Base-by-base conservation (phyloP, 176 grass and related monocot genomes). In the Canna indica region DNA sequence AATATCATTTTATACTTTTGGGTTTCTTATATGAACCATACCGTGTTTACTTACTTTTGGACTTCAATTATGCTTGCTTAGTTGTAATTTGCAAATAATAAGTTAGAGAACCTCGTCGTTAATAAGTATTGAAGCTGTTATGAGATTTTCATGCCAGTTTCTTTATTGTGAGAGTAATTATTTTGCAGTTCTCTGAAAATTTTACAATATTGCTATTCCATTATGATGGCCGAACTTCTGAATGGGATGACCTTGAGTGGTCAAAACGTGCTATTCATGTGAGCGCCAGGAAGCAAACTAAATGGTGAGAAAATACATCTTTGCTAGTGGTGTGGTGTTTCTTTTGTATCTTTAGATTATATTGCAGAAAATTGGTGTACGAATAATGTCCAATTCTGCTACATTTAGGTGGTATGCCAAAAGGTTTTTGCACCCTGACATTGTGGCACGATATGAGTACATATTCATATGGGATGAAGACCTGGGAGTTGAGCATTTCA, bases 381-480 rank as follows among this genome's bases (percentile, higher is more conserved):
- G 20, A 53, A 66, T 17, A 14, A 14, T 73, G 20, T 77, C 60
- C 56, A 29, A 71, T 77, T 77, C 39, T 31, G n/a, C 33, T 65
- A 4, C 34, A n/a, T 75, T 64, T 69, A 99, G 95, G 90, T 99
- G 95, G 95, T 99, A 99, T 80, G 95, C 95, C 61, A 99, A 99
- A 76, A 68, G 95, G 30, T 99, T 99, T 83, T 80, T 99, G 63
- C 95, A 94, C 78, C 95, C 90, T 31, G 95, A 99, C 64, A 76
- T 99, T 34, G 80, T 99, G 68, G 78, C 84, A 27, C 78, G 69
- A 67, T 99, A 99, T 71, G 95, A 99, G 11, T 99, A 99, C 83
- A 90, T 99, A 86, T 99, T 99, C 70, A 86, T 99, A 83, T 99
- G 95, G 95, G 95, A 99, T 67, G 95, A 99, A 80, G 95, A 99